phyloP scores from a whole-genome alignment of 1,284 basidiomycete species.

The Cerioporus squamosus region DNA sequence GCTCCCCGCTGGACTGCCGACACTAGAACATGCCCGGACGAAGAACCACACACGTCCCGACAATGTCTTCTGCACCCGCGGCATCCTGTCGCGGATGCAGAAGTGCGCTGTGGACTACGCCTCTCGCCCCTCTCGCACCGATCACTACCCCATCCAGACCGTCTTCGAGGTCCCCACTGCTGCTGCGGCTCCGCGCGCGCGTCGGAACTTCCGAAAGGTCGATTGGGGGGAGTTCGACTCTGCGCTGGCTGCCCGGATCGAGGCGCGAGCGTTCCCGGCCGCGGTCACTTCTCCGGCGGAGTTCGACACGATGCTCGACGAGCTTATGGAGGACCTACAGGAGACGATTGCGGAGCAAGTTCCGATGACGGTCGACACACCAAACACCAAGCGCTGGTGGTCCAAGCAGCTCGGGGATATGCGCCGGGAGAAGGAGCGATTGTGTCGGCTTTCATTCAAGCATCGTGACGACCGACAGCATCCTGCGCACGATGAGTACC shows the following conservation, averaged over 20 bases:
- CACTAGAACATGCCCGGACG: constrained; percentile 27
- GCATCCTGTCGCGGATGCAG: constrained; percentile 19
- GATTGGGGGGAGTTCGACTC: constrained; percentile 31
- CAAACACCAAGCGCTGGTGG: constrained; percentile 35
- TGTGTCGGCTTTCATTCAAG: constrained; percentile 32
- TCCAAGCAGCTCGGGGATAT: constrained; percentile 26
- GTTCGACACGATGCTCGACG: constrained; percentile 11
- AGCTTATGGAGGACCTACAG: constrained; percentile 25
- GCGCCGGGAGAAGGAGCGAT: constrained; percentile 28
- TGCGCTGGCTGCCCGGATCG: constrained; percentile 4
- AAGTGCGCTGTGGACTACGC: constrained; percentile 22
- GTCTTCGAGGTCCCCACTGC: constrained; percentile 7
- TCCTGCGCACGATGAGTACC: constrained; percentile 28
- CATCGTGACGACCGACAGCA: constrained; percentile 35
- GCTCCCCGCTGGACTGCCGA: constrained; percentile 35
- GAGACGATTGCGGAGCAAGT: constrained; percentile 25
- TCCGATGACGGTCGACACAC: constrained; percentile 25
- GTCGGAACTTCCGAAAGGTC: constrained; percentile 27
- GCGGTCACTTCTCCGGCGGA: not conserved
- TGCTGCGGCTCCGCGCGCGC: not conserved
- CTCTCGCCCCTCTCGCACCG: constrained; percentile 21
- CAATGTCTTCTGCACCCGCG: constrained; percentile 36
- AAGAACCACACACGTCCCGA: constrained; percentile 38
- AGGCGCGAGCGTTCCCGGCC: not conserved
- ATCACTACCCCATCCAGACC: constrained; percentile 35